Evolutionary conservation across 129 eudicot genomes (phyloP), one percentile per base, ranked within the genome.

Genomic region (Chrysanthemum lavandulifolium): DNA sequence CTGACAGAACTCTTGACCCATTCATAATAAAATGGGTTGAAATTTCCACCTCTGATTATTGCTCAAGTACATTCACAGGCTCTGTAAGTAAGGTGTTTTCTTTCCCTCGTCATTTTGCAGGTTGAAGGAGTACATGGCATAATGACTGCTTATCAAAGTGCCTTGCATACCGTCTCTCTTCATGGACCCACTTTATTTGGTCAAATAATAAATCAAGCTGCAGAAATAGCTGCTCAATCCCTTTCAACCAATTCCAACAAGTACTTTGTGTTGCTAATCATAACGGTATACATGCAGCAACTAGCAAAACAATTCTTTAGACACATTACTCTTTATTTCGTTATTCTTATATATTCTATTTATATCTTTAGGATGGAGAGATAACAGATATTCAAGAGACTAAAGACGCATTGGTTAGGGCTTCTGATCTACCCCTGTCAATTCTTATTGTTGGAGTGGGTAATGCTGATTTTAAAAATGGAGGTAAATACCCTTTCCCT

Each of bases 381-480:
- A 82, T 93, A 45, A 83, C 98, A 10, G 95, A 93, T 86, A 73
- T 93, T 23, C 92, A 87, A 81, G 98, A 87, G 81, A 89, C 98
- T 68, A 87, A 83, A 81, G 85, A 93, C 64, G 88, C 98, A 68
- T 61, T 93, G 47, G 95, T 93, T 55, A 87, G 83, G 82, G 96
- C 96, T 51, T 93, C 98, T 62, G 98, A 93, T 76, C 80, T 93
- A 50, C 98, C 98, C 45, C 84, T 93, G 67, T 93, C 98, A 6
- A 81, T 93, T 75, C 87, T 93, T 54, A 90, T 93, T 48, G 86
- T 93, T 76, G 98, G 98, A 80, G 98, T 93, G 60, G 98, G 98
- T 58, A 45, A 66, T 77, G 97, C 98, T 47, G 97, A 93, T 86
- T 93, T 93, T 68, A 80, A 54, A 83, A 54, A 93, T 93, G 98